Evolutionary conservation across 495 filamentous ascomycete genomes (phyloP).

Genomic region (Clavariopsis aquatica): DNA sequence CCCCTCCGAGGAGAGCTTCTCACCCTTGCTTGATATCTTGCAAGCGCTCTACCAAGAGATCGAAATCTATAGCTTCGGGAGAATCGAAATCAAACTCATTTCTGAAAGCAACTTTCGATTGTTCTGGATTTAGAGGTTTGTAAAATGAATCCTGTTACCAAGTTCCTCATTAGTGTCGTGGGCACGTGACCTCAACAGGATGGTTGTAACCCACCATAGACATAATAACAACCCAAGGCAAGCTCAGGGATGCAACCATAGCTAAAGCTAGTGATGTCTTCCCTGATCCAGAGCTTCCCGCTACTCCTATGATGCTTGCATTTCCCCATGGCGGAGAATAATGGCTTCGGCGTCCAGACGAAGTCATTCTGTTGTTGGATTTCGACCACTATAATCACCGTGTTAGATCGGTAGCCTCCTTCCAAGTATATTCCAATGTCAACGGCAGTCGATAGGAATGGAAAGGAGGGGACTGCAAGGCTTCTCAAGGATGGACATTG

Average conservation of each 20-base stretch:
- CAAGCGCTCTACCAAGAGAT: slow-evolving; percentile 77
- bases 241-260: slow-evolving; percentile 82
- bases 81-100: slow-evolving; percentile 97
- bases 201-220: slow-evolving; percentile 69
- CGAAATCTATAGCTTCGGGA: slow-evolving; percentile 93
- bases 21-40: slow-evolving; percentile 89
- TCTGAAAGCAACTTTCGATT: slow-evolving; percentile 72
- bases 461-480: not conserved
- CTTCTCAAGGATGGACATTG: not conserved
- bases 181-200: slow-evolving; percentile 15
- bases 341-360: slow-evolving; percentile 43
- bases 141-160: slow-evolving; percentile 85
- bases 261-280: slow-evolving; percentile 95
- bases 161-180: not conserved
- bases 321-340: slow-evolving; percentile 96
- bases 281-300: slow-evolving; percentile 92
- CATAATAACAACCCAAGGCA: slow-evolving; percentile 97
- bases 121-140: slow-evolving; percentile 74
- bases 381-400: not conserved
- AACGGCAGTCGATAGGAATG: not conserved
- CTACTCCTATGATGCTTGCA: slow-evolving; percentile 91
- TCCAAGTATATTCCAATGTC: not conserved
- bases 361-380: not conserved
- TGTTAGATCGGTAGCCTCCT: not conserved
- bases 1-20: slow-evolving; percentile 30